Evolutionary conservation across 805 yeast genomes (phyloP).

Genomic region (Kuraishia borneana): DNA sequence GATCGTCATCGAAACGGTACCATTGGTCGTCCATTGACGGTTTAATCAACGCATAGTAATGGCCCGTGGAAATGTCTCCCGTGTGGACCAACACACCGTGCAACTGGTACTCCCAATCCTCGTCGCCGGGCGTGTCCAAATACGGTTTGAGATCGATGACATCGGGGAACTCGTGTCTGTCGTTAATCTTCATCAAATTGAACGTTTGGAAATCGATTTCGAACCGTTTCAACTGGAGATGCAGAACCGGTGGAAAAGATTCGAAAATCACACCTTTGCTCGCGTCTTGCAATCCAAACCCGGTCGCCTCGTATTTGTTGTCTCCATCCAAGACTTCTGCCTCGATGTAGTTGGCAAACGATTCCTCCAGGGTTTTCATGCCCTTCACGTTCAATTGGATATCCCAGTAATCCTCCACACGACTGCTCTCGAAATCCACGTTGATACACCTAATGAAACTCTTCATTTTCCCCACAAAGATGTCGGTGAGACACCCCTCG

Average conservation of each 20-base stretch:
- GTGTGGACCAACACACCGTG: constrained; percentile 95
- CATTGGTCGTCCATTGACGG: constrained; percentile 64
- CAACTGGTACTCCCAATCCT: constrained; percentile 68
- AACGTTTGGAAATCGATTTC: constrained; percentile 90
- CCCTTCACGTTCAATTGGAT: constrained; percentile 90
- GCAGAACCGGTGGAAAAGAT: constrained; percentile 85
- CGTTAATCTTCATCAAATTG: constrained; percentile 82
- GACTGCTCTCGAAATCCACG: constrained; percentile 85
- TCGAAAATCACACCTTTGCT: constrained; percentile 91
- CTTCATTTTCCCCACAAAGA: constrained; percentile 96
- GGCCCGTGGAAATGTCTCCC: constrained; percentile 94
- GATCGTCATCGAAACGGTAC: constrained; percentile 93
- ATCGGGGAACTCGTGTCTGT: constrained; percentile 82
- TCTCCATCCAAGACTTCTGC: constrained; percentile 88
- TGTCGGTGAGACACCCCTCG: constrained; percentile 61
- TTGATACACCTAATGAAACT: constrained; percentile 86
- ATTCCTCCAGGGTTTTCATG: constrained; percentile 54
- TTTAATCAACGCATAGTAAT: constrained; percentile 87
- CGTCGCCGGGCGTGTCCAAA: constrained; percentile 47
- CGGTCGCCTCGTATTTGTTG: constrained; percentile 89
- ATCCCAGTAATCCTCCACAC: constrained; percentile 96
- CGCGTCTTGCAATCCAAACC: constrained; percentile 87
- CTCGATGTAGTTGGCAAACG: constrained; percentile 81
- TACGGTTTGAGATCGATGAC: constrained; percentile 71
- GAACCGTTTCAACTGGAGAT: constrained; percentile 85